A percentile compares a stretch with the other conserved stretches of the same genome.
Conservation (phyloP, 306 rosid species). For the Pachyrhizus erosus region DNA sequence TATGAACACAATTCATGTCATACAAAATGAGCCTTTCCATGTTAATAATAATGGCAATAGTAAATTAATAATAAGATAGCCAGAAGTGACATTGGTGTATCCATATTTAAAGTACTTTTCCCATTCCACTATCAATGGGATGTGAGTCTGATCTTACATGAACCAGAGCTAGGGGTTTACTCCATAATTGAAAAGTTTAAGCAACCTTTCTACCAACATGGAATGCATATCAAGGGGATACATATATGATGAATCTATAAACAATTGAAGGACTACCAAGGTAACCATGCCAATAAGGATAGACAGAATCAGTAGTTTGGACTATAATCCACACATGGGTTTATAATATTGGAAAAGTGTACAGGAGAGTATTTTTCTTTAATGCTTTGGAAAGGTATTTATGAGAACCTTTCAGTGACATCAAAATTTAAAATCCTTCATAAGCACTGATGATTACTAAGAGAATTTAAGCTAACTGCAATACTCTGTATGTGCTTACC, state of each 20-base stretch:
- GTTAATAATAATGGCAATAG: background rate
- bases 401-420: conserved; percentile 12
- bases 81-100: conserved; percentile 1
- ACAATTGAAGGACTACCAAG: conserved; percentile 16
- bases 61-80: background rate
- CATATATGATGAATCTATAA: background rate
- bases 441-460: background rate
- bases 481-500: conserved; percentile 57
- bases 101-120: background rate
- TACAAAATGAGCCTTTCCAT: too few relatives aligned
- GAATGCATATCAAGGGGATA: background rate
- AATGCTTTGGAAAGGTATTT: background rate
- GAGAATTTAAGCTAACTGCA: conserved; percentile 16
- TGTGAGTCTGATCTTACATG: background rate
- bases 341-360: conserved; percentile 3
- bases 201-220: conserved; percentile 6
- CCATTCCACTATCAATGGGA: background rate
- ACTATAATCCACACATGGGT: conserved; percentile 5
- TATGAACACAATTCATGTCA: conserved; percentile 1
- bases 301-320: background rate
- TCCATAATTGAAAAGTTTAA: conserved; percentile 2
- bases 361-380: background rate
- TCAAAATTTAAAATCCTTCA: conserved; percentile 19
- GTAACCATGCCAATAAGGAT: background rate
- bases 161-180: background rate